Evolutionary conservation across 345 rosid species (phyloP), one percentile per base, ranked within the genome.

Genomic region (Syzygium jambos): DNA sequence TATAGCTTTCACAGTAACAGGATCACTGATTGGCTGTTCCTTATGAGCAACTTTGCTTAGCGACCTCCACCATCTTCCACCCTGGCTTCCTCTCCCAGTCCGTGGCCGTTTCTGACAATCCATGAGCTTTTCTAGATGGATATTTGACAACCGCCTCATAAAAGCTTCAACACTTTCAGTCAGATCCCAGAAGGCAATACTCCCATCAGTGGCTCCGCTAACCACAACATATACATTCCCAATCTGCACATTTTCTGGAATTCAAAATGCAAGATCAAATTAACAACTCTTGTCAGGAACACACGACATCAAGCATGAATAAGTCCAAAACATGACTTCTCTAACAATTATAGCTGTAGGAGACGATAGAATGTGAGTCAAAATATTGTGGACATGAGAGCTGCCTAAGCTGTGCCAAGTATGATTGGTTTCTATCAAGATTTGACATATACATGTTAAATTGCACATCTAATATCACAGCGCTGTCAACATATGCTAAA

Each of bases 201-300:
- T 95, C 93, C 99, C 99, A 93, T 98, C 99, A 78, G 99, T 95
- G 85, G 98, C 98, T 86, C 99, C 99, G 84, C 96, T 94, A 85
- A 95, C 91, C 87, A 93, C 95, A 15, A 95, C 86, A 92, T 93
- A 96, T 23, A 83, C 89, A 87, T 89, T 92, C 85, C 95, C 90
- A 52, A 85, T 87, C 61, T 78, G 87, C 56, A 65, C 89, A 41
- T 88, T 88, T 89, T 91, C 99, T 95, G 97, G 52, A 86, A 91
- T 46, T 57, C 87, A 86, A 86, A 88, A 84, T 87, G 27, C 83
- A 41, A 87, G 82, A 7, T 73, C 49, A 87, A 49, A 89, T 30
- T 65, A 83, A 38, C 19, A 22, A 15, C 53, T 17, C 51, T 63
- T 57, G 34, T 14, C 54, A 19, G 53, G 53, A 65, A 63, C 19